Percentiles rank a stretch among this genome's conserved stretches.
These are phyloP conservation scores for Zopfia rhizophila DNA, from an alignment of 2,329 filamentous ascomycete species.

Conservation along the genomic window DNA sequence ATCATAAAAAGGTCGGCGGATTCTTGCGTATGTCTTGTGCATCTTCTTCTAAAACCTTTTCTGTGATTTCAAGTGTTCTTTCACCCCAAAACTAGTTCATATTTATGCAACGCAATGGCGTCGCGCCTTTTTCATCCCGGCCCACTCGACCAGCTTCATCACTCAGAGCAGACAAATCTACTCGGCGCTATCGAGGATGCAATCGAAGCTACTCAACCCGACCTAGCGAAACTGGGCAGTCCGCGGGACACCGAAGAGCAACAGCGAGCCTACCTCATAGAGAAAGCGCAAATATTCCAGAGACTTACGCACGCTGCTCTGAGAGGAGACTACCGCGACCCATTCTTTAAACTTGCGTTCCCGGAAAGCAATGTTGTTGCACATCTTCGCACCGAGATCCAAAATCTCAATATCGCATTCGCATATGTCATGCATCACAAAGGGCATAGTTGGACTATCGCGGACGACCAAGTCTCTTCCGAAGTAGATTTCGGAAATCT, in stretches of 20 bases:
- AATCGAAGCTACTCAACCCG: conserved; percentile 19
- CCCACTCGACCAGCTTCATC: too few relatives aligned
- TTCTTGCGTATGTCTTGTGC: too few relatives aligned
- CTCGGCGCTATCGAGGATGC: conserved; percentile 33
- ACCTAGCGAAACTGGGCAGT: conserved; percentile 29
- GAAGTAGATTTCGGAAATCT: neutral
- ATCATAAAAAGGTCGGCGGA: too few relatives aligned
- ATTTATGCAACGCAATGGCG: too few relatives aligned
- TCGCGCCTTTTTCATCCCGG: too few relatives aligned
- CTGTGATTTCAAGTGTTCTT: too few relatives aligned
- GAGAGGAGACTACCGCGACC: conserved; percentile 31
- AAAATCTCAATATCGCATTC: conserved; percentile 41
- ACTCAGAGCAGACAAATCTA: conserved; percentile 47
- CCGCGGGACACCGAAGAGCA: conserved; percentile 30
- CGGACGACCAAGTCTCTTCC: conserved; percentile 4
- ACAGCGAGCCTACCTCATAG: conserved; percentile 34
- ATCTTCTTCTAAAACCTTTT: too few relatives aligned
- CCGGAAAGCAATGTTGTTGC: conserved; percentile 10
- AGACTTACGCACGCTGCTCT: conserved; percentile 5
- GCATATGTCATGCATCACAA: conserved; percentile 36
- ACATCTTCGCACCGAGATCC: conserved; percentile 47
- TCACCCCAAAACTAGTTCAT: too few relatives aligned
- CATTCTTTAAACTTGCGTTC: conserved; percentile 31
- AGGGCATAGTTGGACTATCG: conserved; percentile 37
- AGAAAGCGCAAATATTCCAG: conserved; percentile 21